These are phyloP conservation scores for Fraxinus albicans DNA, from an alignment of 305 asterid genomes.

Conservation along the genomic window DNA sequence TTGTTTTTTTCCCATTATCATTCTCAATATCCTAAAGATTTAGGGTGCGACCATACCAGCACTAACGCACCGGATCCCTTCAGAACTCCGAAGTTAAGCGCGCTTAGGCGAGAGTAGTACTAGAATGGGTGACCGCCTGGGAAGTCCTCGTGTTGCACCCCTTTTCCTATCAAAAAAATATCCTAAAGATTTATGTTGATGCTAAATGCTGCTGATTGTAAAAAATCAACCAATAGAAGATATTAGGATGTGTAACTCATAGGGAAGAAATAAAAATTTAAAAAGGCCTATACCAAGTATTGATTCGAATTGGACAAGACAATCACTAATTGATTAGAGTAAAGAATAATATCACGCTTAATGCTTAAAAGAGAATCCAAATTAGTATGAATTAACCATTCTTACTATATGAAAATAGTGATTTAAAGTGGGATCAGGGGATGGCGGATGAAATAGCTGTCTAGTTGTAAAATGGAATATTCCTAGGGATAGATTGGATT, in stretches of 20 bases:
- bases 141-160: conserved; percentile 51
- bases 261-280: conserved; percentile 6
- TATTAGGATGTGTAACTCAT: not conserved
- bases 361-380: not conserved
- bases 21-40: not conserved
- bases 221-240: not conserved
- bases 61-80: conserved; percentile 57
- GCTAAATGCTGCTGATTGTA: not conserved
- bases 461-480: not conserved
- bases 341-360: not conserved
- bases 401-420: not conserved
- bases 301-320: not conserved
- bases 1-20: not conserved
- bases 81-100: conserved; percentile 49
- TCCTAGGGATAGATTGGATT: conserved; percentile 5
- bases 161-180: not conserved
- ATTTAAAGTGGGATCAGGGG: not conserved
- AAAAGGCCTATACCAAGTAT: not conserved
- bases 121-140: conserved; percentile 48
- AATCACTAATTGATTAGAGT: not conserved
- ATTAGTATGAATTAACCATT: not conserved
- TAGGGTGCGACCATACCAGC: conserved; percentile 43
- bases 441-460: not conserved
- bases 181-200: not conserved
- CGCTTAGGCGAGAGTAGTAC: conserved; percentile 61